Percentiles rank a stretch among this genome's conserved stretches.
Evolutionary conservation across 2,329 filamentous ascomycete species (phyloP).

Genomic region (Metarhizium album): DNA sequence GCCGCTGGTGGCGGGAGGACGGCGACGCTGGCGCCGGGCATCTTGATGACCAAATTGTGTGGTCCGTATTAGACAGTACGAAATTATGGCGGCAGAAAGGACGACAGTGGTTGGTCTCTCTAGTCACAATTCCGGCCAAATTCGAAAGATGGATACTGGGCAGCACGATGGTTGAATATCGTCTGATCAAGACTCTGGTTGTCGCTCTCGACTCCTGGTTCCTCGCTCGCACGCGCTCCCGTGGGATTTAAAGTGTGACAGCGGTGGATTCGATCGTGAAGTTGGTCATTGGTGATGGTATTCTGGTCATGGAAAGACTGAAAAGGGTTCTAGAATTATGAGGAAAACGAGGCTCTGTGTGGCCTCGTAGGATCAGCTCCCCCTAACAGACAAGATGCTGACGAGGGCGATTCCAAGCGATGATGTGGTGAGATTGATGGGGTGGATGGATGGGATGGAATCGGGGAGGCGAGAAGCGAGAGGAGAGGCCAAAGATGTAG

Average conservation of each 20-base stretch:
- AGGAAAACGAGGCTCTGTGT: constrained; percentile 18
- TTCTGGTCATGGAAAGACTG: constrained; percentile 31
- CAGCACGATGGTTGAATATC: constrained; percentile 52
- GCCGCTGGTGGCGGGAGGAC: constrained; percentile 51
- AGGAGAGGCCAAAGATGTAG: constrained; percentile 11
- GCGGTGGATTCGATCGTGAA: constrained; percentile 37
- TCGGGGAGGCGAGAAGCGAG: constrained; percentile 12
- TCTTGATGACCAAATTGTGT: constrained; percentile 35
- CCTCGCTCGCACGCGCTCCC: constrained; percentile 54
- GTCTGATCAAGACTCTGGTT: constrained; percentile 24
- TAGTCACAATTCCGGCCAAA: constrained; percentile 15
- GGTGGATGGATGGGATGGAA: constrained; percentile 14
- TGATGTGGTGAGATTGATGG: neutral
- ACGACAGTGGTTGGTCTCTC: constrained; percentile 6
- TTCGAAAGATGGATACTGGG: constrained; percentile 14
- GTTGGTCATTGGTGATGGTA: constrained; percentile 42
- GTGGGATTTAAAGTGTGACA: constrained; percentile 63
- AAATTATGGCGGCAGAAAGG: constrained; percentile 13
- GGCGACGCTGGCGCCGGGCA: constrained; percentile 62
- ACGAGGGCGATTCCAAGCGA: constrained; percentile 11
- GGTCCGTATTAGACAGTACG: constrained; percentile 11
- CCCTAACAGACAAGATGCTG: constrained; percentile 15
- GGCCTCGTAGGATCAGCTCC: constrained; percentile 17
- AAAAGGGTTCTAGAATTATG: constrained; percentile 16
- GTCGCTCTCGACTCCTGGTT: constrained; percentile 27